Evolutionary conservation across 352 stramenopile genomes (phyloP).

Genomic region (Pythium rhizo-oryzae): DNA sequence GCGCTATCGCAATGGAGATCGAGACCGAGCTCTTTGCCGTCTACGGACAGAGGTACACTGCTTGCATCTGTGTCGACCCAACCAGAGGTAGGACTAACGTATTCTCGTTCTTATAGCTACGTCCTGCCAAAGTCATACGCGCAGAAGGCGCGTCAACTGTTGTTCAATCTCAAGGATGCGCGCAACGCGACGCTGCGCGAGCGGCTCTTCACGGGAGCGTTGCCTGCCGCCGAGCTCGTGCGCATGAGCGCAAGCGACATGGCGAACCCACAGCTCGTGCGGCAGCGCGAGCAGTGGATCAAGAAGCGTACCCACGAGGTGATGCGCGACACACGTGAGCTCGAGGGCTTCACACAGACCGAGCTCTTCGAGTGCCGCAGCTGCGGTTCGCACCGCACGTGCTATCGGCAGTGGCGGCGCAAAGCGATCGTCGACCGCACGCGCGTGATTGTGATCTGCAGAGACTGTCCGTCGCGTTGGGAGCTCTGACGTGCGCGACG

Average conservation of each 20-base stretch:
- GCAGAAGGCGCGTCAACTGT: constrained; percentile 75
- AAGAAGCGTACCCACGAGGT: constrained; percentile 85
- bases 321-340: constrained; percentile 67
- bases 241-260: constrained; percentile 81
- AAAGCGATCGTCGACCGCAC: constrained; percentile 86
- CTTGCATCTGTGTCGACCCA: background rate
- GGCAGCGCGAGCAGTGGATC: constrained; percentile 84
- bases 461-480: constrained; percentile 77
- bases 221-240: constrained; percentile 56
- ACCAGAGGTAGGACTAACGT: background rate
- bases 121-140: constrained; percentile 78
- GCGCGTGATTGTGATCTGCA: constrained; percentile 82
- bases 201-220: constrained; percentile 63
- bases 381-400: constrained; percentile 71
- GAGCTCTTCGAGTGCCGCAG: constrained; percentile 84
- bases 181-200: constrained; percentile 69
- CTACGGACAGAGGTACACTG: constrained; percentile 53
- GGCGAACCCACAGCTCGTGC: constrained; percentile 85
- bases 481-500: constrained; percentile 51
- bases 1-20: constrained; percentile 52
- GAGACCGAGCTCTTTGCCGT: constrained; percentile 59
- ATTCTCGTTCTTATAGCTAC: constrained; percentile 38
- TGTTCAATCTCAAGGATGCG: constrained; percentile 85
- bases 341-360: constrained; percentile 73
- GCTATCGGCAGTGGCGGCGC: constrained; percentile 81